Evolutionary conservation across 441 rosid genomes (phyloP).

Genomic region (Isatis lusitanica): DNA sequence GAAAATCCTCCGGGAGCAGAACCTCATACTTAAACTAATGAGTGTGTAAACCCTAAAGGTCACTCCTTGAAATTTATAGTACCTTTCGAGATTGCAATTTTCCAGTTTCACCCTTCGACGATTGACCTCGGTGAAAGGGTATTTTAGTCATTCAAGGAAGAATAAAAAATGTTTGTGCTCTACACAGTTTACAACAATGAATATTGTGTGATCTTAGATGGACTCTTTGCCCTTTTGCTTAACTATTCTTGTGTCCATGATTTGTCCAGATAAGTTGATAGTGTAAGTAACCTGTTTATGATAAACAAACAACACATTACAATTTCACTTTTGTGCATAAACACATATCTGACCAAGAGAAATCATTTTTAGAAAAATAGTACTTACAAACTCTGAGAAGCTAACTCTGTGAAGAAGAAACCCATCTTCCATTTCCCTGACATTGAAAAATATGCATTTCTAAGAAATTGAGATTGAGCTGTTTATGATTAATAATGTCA

Average conservation of each 20-base stretch:
- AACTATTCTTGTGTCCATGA: constrained; percentile 41
- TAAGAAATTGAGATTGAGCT: not conserved
- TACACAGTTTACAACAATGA: constrained; percentile 11
- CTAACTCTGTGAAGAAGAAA: constrained; percentile 78
- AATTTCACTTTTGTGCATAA: not conserved
- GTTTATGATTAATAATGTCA: not conserved
- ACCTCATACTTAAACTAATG: constrained; percentile 60
- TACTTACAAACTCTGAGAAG: constrained; percentile 62
- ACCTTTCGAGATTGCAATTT: not conserved
- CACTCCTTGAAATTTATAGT: not conserved
- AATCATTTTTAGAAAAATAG: not conserved
- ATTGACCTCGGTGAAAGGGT: constrained; percentile 9
- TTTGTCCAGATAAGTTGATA: constrained; percentile 47
- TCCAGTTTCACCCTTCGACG: constrained; percentile 24
- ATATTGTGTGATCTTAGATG: constrained; percentile 41
- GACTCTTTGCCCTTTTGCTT: constrained; percentile 47
- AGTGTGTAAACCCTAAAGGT: constrained; percentile 15
- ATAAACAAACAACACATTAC: not conserved
- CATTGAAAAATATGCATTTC: not conserved
- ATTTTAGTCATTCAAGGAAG: not conserved
- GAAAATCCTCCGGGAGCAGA: constrained; percentile 42
- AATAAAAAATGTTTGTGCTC: not conserved
- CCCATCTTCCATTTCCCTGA: constrained; percentile 57
- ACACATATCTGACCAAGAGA: not conserved
- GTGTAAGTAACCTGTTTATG: constrained; percentile 57